Percentiles rank a stretch among this genome's conserved stretches.
These are phyloP conservation scores for Caloboletus firmus DNA, from an alignment of 1,284 basidiomycete genomes.

Conservation along the genomic window DNA sequence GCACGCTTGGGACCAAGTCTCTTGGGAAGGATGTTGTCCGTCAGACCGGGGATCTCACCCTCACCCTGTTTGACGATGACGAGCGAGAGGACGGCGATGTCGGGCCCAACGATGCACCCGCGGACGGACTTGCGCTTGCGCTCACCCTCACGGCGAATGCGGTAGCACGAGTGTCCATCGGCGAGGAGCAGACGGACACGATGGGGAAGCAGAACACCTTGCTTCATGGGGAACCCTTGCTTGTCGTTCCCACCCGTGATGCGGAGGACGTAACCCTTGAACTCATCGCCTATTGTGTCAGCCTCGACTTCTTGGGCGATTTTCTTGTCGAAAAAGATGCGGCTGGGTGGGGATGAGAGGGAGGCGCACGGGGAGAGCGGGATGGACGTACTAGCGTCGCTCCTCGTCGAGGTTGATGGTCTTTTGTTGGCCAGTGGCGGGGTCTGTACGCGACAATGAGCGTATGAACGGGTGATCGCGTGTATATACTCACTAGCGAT, in stretches of 20 bases:
- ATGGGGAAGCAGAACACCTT: slow-evolving; percentile 94
- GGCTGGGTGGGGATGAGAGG: slow-evolving; percentile 47
- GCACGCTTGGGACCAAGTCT: slow-evolving; percentile 94
- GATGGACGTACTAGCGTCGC: slow-evolving; percentile 69
- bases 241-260: slow-evolving; percentile 98
- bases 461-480: neutral
- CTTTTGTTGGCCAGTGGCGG: slow-evolving; percentile 97
- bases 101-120: slow-evolving; percentile 95
- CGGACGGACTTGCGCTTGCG: slow-evolving; percentile 99
- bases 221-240: slow-evolving; percentile 99
- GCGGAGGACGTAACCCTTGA: slow-evolving; percentile 95
- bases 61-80: slow-evolving; percentile 99
- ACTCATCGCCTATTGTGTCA: slow-evolving; percentile 93
- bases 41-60: slow-evolving; percentile 87
- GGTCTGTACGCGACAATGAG: slow-evolving; percentile 53
- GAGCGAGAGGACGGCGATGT: slow-evolving; percentile 93
- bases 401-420: slow-evolving; percentile 93
- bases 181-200: slow-evolving; percentile 94
- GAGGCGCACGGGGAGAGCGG: neutral
- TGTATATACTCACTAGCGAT: slow-evolving; percentile 76
- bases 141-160: slow-evolving; percentile 89
- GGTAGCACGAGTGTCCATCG: slow-evolving; percentile 98
- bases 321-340: slow-evolving; percentile 95
- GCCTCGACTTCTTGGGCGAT: slow-evolving; percentile 94
- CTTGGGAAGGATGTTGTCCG: slow-evolving; percentile 93